Evolutionary conservation across 164 flowering plant species (phyloP), one percentile per base, ranked within the genome.

Genomic region (Malania oleifera): DNA sequence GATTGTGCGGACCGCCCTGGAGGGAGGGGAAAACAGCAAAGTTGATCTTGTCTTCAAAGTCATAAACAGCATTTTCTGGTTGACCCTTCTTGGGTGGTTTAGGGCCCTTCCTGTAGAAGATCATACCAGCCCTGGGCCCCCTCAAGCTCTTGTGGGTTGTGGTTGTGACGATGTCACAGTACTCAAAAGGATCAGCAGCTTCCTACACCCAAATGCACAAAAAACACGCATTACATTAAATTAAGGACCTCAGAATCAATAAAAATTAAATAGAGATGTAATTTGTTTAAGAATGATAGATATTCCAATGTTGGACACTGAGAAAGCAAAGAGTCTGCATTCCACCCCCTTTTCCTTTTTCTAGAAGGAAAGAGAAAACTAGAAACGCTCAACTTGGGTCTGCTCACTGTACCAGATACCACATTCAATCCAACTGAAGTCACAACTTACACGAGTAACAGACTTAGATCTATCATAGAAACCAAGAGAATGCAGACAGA

Each of bases 1-100:
- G 97, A 54, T 95, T 95, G 79, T 95, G 99, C 6, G 99, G 99
- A 51, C 98, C 99, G 50, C 99, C 99, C 69, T 95, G 99, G 60
- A 95, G 96, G 35, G 97, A 75, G 1, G 99, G 99, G 85, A 95
- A 95, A 54, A 95, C 99, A 4, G 99, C 73, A 74, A 91, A 95
- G 81, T 95, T 95, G 79, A 95, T 73, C 75, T 78, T 87, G 81
- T 95, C 98, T 62, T 95, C 97, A 51, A 83, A 95, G 59, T 95
- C 98, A 59, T 91, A 95, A 11, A 71, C 97, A 17, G 97, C 99
- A 79, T 54, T 83, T 69, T 84, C 97, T 17, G 97, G 97, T 76
- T 91, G 97, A 56, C 99, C 99, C 82, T 91, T 95, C 91, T 89
- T 95, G 31, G 95, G 75, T 51, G 96, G 97, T 74, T 95, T 95